Evolutionary conservation across 2,329 filamentous ascomycete genomes (phyloP), one percentile per base, ranked within the genome.

Genomic region (Penicillium sp.): DNA sequence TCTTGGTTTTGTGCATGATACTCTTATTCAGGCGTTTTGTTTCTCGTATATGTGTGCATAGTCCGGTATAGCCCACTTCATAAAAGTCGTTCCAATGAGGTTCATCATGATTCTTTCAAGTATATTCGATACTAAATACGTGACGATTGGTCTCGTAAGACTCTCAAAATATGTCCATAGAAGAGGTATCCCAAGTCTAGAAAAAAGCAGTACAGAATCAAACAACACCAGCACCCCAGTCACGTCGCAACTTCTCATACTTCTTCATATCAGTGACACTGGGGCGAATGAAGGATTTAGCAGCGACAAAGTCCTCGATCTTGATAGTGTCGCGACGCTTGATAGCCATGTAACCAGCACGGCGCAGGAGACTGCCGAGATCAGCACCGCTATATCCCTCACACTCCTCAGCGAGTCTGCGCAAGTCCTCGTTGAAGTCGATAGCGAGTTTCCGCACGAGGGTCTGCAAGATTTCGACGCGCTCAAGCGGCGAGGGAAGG

Each of bases 391-490:
- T 91, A 67, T 91, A 97, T 20, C 87, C 82, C 8, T 79, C 75
- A 65, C 90, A 96, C 9, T 82, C 82, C 26, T 79, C 74, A 0
- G 87, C 91, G 4, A 95, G 75, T 3, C 70, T 69, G 3, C 80
- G 80, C 1, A 93, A 69, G 1, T 74, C 70, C 0, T 78, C 73
- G 9, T 73, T 66, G 43, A 77, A 77, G 4, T 78, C 72, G 7
- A 81, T 68, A 1, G 68, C 71, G 26, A 77, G 73, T 16, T 74
- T 76, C 44, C 74, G 74, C 24, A 72, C 62, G 47, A 85, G 63
- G 2, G 90, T 88, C 45, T 77, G 77, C 18, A 98, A 74, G 51
- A 98, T 98, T 46, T 94, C 89, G 0, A 87, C 86, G 11, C 93
- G 79, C 64, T 95, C 89, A 6, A 83, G 77, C 0, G 84, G 75